Evolutionary conservation across 2,329 filamentous ascomycete genomes (phyloP).

Genomic region (Fusarium citri): DNA sequence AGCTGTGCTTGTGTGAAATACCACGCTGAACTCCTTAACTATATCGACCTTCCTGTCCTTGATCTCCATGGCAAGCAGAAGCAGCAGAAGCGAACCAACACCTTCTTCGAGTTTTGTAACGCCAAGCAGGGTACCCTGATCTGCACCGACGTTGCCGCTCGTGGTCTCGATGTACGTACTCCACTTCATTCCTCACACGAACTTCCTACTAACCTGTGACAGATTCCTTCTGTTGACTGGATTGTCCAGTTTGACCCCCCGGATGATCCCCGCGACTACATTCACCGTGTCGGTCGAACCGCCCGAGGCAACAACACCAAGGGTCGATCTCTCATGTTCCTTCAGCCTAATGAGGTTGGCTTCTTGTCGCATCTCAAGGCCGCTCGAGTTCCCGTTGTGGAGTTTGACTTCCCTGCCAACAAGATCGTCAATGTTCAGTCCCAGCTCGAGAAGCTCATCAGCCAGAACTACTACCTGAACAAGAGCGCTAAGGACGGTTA

Average conservation of each 20-base stretch:
- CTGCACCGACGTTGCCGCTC: conserved; percentile 94
- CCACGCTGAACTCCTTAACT: conserved; percentile 94
- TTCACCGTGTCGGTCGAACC: conserved; percentile 95
- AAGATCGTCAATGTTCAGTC: conserved; percentile 92
- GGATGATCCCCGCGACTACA: conserved; percentile 90
- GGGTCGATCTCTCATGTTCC: conserved; percentile 90
- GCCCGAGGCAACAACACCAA: conserved; percentile 85
- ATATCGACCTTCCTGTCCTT: conserved; percentile 91
- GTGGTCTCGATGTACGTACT: conserved; percentile 82
- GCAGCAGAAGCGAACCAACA: conserved; percentile 98
- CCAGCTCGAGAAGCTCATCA: conserved; percentile 93
- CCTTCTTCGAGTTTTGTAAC: conserved; percentile 92
- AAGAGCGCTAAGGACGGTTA: conserved; percentile 84
- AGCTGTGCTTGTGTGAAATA: conserved; percentile 96
- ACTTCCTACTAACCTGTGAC: conserved; percentile 22
- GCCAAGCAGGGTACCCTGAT: conserved; percentile 87
- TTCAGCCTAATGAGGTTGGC: conserved; percentile 91
- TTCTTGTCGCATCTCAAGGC: conserved; percentile 93
- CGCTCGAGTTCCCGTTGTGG: conserved; percentile 90
- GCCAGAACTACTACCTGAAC: conserved; percentile 96
- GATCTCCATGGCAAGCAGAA: conserved; percentile 96
- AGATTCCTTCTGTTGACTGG: conserved; percentile 95
- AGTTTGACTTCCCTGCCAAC: conserved; percentile 93
- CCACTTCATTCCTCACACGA: neutral
- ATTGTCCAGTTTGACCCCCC: conserved; percentile 96